These are phyloP conservation scores for Babesia ovata DNA, from an alignment of 169 alveolate species.

Conservation along the genomic window DNA sequence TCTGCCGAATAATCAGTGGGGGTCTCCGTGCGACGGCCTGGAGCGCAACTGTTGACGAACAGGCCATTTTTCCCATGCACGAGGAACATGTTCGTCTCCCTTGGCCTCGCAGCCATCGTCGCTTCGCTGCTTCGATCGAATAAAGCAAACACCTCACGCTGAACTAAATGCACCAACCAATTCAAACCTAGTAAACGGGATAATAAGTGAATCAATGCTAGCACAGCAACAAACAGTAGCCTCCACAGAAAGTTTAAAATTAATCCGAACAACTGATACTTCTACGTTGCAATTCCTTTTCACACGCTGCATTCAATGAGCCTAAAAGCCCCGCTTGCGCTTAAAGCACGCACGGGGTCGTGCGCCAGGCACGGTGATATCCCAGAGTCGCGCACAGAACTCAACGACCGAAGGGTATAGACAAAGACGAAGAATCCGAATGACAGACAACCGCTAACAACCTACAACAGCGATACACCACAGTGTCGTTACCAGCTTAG, in stretches of 20 bases:
- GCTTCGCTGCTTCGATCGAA: neutral
- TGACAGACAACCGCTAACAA: too few species aligned
- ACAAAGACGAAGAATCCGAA: too few species aligned
- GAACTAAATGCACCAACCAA: neutral
- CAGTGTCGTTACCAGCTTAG: too few species aligned
- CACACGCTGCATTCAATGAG: neutral
- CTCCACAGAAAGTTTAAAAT: too few species aligned
- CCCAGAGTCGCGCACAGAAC: too few species aligned
- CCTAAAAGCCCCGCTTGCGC: neutral
- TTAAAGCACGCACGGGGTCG: neutral
- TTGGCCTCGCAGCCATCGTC: slow-evolving; percentile 3
- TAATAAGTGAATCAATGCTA: neutral
- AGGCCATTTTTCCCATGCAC: slow-evolving; percentile 64
- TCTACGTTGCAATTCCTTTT: neutral
- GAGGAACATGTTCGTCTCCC: slow-evolving; percentile 58
- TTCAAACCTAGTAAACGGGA: neutral
- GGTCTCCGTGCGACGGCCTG: slow-evolving; percentile 6
- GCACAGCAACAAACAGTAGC: too few species aligned
- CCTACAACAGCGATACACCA: too few species aligned
- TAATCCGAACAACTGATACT: neutral
- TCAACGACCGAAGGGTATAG: too few species aligned
- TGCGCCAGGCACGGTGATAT: too few species aligned
- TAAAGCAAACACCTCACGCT: too few species aligned
- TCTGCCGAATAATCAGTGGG: neutral
- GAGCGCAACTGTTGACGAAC: slow-evolving; percentile 48